These are phyloP conservation scores for Drechslerella coelobrocha DNA, from an alignment of 2,329 filamentous ascomycete genomes.

Conservation along the genomic window DNA sequence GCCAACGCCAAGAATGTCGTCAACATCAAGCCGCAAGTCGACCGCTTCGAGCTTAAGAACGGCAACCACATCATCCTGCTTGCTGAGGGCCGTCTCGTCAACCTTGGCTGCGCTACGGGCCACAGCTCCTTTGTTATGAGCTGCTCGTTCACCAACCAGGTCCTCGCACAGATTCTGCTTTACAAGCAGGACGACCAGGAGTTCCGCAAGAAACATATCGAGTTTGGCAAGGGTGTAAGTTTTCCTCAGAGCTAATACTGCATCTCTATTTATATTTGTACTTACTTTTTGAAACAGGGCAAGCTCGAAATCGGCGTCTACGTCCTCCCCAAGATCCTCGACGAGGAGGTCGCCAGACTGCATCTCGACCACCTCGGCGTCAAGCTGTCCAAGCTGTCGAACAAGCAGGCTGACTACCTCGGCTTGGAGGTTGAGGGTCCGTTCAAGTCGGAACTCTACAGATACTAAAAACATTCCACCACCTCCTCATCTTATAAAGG, in stretches of 20 bases:
- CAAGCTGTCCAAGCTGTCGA: constrained; percentile 85
- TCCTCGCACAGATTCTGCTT: constrained; percentile 97
- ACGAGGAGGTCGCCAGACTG: constrained; percentile 96
- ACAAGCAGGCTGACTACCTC: constrained; percentile 93
- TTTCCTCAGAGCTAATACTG: neutral
- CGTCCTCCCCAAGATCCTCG: constrained; percentile 96
- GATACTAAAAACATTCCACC: constrained; percentile 66
- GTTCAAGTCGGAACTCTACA: constrained; percentile 91
- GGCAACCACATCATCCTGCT: constrained; percentile 98
- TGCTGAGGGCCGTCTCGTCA: constrained; percentile 97
- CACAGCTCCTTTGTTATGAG: constrained; percentile 99
- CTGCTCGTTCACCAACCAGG: constrained; percentile 99
- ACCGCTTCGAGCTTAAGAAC: constrained; percentile 92
- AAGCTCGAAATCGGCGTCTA: constrained; percentile 93
- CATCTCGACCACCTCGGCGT: constrained; percentile 86
- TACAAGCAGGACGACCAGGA: constrained; percentile 89
- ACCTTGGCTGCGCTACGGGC: constrained; percentile 97
- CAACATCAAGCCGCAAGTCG: constrained; percentile 99
- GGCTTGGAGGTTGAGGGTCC: constrained; percentile 84
- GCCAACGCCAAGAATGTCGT: constrained; percentile 75
- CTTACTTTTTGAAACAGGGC: constrained; percentile 59
- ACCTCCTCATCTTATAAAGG: neutral
- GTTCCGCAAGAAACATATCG: constrained; percentile 92
- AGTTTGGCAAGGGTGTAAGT: constrained; percentile 77
- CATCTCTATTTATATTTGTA: neutral